Conservation (phyloP, 768 basidiomycete genomes). For the Phaffia tasmanica region DNA sequence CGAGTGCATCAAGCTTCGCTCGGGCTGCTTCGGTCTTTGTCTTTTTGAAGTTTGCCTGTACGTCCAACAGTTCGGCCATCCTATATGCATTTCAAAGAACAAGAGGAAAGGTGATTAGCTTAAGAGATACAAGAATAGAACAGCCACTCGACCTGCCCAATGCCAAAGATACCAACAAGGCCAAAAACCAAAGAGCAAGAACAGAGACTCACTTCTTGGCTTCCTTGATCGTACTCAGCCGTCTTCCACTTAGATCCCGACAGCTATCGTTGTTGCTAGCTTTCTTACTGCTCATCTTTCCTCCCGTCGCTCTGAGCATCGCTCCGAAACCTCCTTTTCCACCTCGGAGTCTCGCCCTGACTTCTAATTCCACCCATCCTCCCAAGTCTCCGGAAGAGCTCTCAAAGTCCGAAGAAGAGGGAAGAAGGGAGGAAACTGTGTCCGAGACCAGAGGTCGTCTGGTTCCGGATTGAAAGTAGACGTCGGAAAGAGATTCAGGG, state of each 20-base stretch:
- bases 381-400: too few species aligned
- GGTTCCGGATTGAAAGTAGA: too few species aligned
- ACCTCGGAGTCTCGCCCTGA: slow-evolving; percentile 40
- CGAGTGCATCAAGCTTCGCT: slow-evolving; percentile 71
- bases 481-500: too few species aligned
- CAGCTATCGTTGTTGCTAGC: slow-evolving; percentile 88
- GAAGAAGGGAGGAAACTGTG: too few species aligned
- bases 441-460: too few species aligned
- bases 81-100: slow-evolving; percentile 22
- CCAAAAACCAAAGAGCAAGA: background rate
- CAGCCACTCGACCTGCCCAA: background rate
- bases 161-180: background rate
- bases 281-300: slow-evolving; percentile 92
- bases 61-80: slow-evolving; percentile 49
- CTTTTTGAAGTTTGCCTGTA: slow-evolving; percentile 67
- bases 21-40: slow-evolving; percentile 65
- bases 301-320: slow-evolving; percentile 90
- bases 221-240: slow-evolving; percentile 88
- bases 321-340: slow-evolving; percentile 98
- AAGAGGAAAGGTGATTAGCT: background rate
- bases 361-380: too few species aligned
- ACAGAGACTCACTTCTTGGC: slow-evolving; percentile 64
- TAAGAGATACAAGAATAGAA: background rate
- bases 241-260: slow-evolving; percentile 76
- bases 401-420: too few species aligned